Evolutionary conservation across 78 protist species (phyloP), one percentile per base, ranked within the genome.

Genomic region (Dictyostelium citrinum): DNA sequence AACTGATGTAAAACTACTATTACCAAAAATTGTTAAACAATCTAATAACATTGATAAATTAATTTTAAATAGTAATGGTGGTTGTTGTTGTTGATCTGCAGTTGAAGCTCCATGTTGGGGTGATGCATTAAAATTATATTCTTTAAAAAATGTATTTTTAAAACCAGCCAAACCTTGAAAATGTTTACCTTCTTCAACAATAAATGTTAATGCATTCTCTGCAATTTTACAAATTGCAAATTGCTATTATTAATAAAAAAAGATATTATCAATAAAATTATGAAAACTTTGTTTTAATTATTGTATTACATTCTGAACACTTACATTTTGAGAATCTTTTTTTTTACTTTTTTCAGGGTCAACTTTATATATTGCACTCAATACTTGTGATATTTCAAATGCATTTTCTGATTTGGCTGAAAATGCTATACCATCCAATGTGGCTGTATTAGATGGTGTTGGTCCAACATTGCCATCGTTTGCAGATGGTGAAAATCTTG

Each of bases 21-120:
- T 3, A 6, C 91, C 91, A 72, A 77, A 85, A 10, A 85, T 85
- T 20, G 81, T 74, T 71, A 85, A 61, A 14, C 72, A 71, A 61
- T 85, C 91, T 9, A 85, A 60, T 39, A 85, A 39, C 74, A 85
- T 64, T 85, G 82, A 39, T 61, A 85, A 74, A 45, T 74, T 85
- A 27, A 85, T 37, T 43, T 46, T 85, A 29, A 85, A 85, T 33
- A 70, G 1, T 70, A 70, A 2, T 70, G 12, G 77, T 1, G 45
- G 35, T 11, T 51, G 16, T 12, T 71, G 61, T 10, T 51, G 35
- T 31, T 22, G 35, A 14, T 24, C 51, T 10, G 51, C 43, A 24
- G 31, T 9, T 41, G 58, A 4, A n/a, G 14, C 37, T 29, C 16
- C 43, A 22, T n/a, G 31, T 79, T 46, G 68, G 2, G 43, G 43